Evolutionary conservation across 2,329 filamentous ascomycete genomes (phyloP), one percentile per base, ranked within the genome.

Genomic region (Colletotrichum sp.): DNA sequence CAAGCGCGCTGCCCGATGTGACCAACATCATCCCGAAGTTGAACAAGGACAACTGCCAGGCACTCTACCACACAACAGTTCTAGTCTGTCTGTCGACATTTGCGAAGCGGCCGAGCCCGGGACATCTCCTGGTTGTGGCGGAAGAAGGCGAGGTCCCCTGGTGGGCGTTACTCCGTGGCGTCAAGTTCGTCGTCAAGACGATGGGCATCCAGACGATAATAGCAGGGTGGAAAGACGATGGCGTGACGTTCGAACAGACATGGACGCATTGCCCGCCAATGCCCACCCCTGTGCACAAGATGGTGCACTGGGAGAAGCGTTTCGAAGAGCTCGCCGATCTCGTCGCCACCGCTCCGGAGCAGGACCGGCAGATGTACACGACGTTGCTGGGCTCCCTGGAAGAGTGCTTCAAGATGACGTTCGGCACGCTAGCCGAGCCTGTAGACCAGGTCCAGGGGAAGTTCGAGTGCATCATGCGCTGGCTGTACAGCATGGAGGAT

Each of bases 31-130:
- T 82, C 12, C 71, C 73, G 13, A 26, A 32, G 2, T 52, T 82
- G 13, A 75, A 63, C 63, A 60, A 24, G 6, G 77, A 79, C 32
- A 80, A 80, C 34, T 72, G 77, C 15, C 75, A 80, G 16, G 75
- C 76, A 2, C 71, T 82, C 7, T 81, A 81, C 70, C 68, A 81
- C 3, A 77, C 78, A 15, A 75, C 79, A 3, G 73, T 78, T 5
- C 76, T 81, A 8, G 77, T 80, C 12, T 81, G 80, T 49, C 76
- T 78, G 16, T 76, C 74, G 18, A 74, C 77, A 0, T 78, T 81
- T 16, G 78, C 77, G 2, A 68, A 76, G 67, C 72, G 75, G 28
- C 78, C 79, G 13, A 63, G 39, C 26, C 75, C 73, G 5, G 76
- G 79, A 3, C 68, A 79, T 30, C 64, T 80, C 6, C 57, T 80